phyloP scores from a whole-genome alignment of 176 grass and related monocot genomes.

The Bolboschoenus planiculmis region DNA sequence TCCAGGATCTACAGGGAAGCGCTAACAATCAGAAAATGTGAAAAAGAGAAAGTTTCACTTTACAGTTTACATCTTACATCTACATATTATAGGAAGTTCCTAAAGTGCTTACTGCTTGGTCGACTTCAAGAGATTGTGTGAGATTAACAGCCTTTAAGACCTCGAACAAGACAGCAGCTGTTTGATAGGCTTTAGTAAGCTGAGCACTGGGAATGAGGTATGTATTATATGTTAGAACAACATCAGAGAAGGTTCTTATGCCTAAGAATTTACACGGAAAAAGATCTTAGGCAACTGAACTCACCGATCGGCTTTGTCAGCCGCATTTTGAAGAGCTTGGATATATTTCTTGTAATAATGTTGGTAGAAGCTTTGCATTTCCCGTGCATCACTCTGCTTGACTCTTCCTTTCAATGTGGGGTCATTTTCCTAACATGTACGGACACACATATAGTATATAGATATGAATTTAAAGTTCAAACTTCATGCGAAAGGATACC shows the following conservation, averaged over 20 bases:
- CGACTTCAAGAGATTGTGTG: conserved; percentile 87
- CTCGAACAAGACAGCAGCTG: conserved; percentile 85
- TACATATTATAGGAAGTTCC: background rate
- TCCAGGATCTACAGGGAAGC: conserved; percentile 47
- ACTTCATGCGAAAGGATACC: background rate
- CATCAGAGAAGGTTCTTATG: background rate
- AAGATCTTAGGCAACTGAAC: background rate
- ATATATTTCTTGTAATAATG: conserved; percentile 96
- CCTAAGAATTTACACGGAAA: background rate
- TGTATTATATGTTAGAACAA: background rate
- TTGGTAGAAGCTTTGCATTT: conserved; percentile 91
- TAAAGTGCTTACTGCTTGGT: conserved; percentile 42
- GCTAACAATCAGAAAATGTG: background rate
- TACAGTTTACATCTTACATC: background rate
- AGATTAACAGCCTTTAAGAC: conserved; percentile 88
- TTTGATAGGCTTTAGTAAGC: conserved; percentile 93
- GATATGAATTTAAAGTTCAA: background rate
- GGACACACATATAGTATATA: too few species aligned
- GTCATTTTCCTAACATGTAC: conserved; percentile 66
- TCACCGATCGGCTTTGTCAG: conserved; percentile 90
- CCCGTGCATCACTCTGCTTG: conserved; percentile 71
- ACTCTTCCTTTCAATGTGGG: conserved; percentile 88
- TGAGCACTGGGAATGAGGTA: conserved; percentile 42
- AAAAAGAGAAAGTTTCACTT: background rate
- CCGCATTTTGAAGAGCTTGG: conserved; percentile 72